Conservation (phyloP, 2,329 filamentous ascomycete genomes). For the Graphiopsis chlorocephala region DNA sequence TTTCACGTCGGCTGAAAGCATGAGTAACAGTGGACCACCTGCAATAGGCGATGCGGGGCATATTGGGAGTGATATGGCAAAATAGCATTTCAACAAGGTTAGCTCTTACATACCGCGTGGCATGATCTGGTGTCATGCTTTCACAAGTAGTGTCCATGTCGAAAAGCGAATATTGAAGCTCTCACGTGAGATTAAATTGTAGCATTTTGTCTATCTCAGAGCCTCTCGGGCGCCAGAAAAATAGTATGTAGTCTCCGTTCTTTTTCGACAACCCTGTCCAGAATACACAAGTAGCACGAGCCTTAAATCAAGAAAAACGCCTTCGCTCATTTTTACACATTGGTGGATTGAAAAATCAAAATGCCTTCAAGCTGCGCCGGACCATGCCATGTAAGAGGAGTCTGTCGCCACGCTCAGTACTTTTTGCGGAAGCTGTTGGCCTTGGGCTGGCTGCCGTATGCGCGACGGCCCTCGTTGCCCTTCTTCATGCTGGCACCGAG, state of each 20-base stretch:
- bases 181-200: not conserved
- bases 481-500: conserved; percentile 73
- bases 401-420: conserved; percentile 1
- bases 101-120: not conserved
- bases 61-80: not conserved
- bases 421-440: conserved; percentile 42
- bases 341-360: not conserved
- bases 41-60: not conserved
- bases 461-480: conserved; percentile 68
- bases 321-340: conserved; percentile 14
- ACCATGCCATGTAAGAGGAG: conserved; percentile 3
- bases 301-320: conserved; percentile 8
- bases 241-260: not conserved
- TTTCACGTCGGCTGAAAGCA: not conserved
- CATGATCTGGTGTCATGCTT: not conserved
- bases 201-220: conserved; percentile 1
- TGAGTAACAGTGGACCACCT: not conserved
- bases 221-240: not conserved
- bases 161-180: not conserved
- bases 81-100: not conserved
- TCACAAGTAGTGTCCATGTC: not conserved
- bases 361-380: conserved; percentile 4
- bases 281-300: not conserved
- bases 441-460: conserved; percentile 75
- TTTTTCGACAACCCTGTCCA: not conserved